phyloP scores from a whole-genome alignment of 371 early-diverging fungal species.

The Circinella minor region DNA sequence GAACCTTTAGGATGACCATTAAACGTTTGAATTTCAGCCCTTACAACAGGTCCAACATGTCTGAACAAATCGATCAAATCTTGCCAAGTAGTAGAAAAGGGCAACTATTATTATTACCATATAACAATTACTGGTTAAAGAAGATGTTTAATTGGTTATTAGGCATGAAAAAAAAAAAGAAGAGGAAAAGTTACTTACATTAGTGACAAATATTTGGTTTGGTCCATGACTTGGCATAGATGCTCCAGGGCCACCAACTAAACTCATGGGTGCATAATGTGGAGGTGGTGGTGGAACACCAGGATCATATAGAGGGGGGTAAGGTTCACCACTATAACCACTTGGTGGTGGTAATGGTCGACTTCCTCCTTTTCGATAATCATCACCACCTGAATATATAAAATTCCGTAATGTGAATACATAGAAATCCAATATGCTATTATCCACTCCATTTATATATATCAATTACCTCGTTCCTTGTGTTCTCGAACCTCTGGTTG shows the following conservation, averaged over 20 bases:
- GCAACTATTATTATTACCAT: constrained; percentile 42
- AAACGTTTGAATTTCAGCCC: constrained; percentile 55
- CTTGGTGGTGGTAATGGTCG: constrained; percentile 18
- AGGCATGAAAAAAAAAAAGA: background rate
- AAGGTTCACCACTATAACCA: constrained; percentile 3
- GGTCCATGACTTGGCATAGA: constrained; percentile 45
- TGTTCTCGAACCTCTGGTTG: constrained; percentile 8
- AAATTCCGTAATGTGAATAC: no score
- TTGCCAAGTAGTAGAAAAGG: constrained; percentile 68
- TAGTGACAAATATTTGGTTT: constrained; percentile 63
- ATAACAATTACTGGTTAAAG: background rate
- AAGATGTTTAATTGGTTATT: background rate
- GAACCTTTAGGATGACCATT: constrained; percentile 67
- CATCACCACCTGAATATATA: background rate
- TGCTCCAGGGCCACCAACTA: constrained; percentile 51
- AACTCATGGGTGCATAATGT: constrained; percentile 25
- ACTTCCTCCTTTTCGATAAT: background rate
- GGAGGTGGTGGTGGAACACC: constrained; percentile 23
- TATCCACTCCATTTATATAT: no score
- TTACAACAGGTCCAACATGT: constrained; percentile 57
- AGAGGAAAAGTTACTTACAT: constrained; percentile 38
- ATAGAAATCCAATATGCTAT: no score
- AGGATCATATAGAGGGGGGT: constrained; percentile 8
- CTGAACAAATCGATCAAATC: constrained; percentile 71
- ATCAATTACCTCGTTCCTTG: constrained; percentile 10